Conservation (phyloP, 1,284 basidiomycete species). For the Meira miltonrushii region DNA sequence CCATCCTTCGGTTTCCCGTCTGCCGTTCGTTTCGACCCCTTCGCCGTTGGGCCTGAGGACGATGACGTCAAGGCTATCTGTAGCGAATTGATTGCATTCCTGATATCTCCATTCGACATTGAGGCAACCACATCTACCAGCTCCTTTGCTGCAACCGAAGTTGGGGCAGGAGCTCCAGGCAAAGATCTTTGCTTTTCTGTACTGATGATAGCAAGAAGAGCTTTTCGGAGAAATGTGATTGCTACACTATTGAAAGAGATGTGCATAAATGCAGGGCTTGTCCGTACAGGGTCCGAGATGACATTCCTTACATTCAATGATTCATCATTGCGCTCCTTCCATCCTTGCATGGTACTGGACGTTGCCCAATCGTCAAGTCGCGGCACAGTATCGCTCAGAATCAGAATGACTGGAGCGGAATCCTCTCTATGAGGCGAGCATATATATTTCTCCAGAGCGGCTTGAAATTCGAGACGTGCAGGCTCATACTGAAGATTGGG, state of each 20-base stretch:
- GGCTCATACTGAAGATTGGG: slow-evolving; percentile 68
- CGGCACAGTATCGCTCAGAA: slow-evolving; percentile 69
- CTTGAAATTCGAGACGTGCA: slow-evolving; percentile 72
- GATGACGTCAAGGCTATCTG: slow-evolving; percentile 55
- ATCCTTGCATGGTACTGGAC: slow-evolving; percentile 57
- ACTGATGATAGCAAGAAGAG: slow-evolving; percentile 55
- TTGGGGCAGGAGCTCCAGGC: neutral
- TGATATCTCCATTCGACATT: slow-evolving; percentile 79
- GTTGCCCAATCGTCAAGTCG: slow-evolving; percentile 56
- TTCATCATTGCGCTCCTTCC: slow-evolving; percentile 50
- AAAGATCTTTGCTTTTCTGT: slow-evolving; percentile 49
- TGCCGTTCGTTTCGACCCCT: neutral
- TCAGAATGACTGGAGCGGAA: slow-evolving; percentile 66
- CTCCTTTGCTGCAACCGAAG: slow-evolving; percentile 60
- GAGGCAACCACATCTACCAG: slow-evolving; percentile 70
- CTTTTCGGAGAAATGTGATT: slow-evolving; percentile 73
- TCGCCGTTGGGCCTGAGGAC: neutral
- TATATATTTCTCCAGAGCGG: slow-evolving; percentile 56
- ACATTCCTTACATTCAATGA: slow-evolving; percentile 65
- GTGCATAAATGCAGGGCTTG: slow-evolving; percentile 66
- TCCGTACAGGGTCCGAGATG: slow-evolving; percentile 62
- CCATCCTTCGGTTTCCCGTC: neutral
- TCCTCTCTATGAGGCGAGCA: no score
- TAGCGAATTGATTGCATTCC: slow-evolving; percentile 84
- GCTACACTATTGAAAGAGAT: slow-evolving; percentile 84